Base-by-base conservation (phyloP, 352 stramenopile species). In the Phytophthora foliorum region DNA sequence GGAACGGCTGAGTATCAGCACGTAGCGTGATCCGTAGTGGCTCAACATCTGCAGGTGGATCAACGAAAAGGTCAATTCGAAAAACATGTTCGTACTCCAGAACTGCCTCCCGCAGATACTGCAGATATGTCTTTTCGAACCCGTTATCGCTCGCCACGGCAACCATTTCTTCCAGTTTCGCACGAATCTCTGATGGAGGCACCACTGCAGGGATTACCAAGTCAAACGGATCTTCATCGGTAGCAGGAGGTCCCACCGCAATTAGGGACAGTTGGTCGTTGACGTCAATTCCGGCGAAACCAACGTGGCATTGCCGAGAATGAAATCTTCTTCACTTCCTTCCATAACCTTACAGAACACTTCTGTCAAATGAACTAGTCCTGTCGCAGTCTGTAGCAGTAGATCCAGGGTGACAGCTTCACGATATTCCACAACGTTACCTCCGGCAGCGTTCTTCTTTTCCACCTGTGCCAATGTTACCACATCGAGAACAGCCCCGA, bases 151-250 rank as follows among this genome's bases (percentile, higher is more conserved):
- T 39, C 9, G 58, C 49, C 11, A 27, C 21, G 2, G 32, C 39
- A 1, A 54, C 38, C 50, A 59, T 49, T 21, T 49, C 41, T 6
- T 61, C 60, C 3, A 55, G 13, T 5, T 50, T 55, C 0, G 6
- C 7, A 19, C 17, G 57, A 17, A 63, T 27, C 3, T 64, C 45
- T 4, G 22, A 44, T 10, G 21, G 44, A 22, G 39, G 25, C 25
- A 55, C 27, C 19, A 27, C 4, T 24, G 3, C n/a, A 19, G 29
- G 44, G 2, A 25, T 16, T 3, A 6, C 7, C 3, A 42, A 19
- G 3, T 67, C 59, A 55, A 67, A 55, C 4, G 50, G 50, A 32
- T 61, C 50, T 17, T 44, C 32, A n/a, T 67, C 48, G 17, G 16
- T 50, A 6, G 21, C 22, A 16, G 36, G 11, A 24, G 16, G 21